Percentiles rank a stretch among this genome's conserved stretches.
Evolutionary conservation across 2,329 filamentous ascomycete species (phyloP).

Genomic region (Aspergillus sp.): DNA sequence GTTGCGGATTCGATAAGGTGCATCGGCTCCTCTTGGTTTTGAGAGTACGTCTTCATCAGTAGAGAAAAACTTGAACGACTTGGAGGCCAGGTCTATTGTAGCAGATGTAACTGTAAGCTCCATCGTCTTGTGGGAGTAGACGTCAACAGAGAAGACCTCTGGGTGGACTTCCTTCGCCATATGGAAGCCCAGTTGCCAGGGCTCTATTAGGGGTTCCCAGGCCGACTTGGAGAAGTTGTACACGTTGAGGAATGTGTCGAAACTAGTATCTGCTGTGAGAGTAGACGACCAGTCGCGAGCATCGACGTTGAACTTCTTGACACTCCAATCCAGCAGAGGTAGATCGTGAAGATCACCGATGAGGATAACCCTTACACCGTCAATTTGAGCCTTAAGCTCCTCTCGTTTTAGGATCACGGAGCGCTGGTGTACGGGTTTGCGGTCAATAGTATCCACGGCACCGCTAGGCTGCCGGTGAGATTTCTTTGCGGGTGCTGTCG

Average conservation of each 20-base stretch:
- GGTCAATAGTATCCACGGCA: constrained; percentile 36
- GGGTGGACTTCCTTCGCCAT: constrained; percentile 75
- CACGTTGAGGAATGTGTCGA: constrained; percentile 92
- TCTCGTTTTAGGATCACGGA: constrained; percentile 66
- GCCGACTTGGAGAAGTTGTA: constrained; percentile 99
- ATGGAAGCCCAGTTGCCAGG: constrained; percentile 92
- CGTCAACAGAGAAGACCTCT: constrained; percentile 76
- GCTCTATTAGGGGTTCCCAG: constrained; percentile 95
- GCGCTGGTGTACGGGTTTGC: constrained; percentile 39
- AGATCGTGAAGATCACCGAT: constrained; percentile 96
- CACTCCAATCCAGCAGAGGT: constrained; percentile 87
- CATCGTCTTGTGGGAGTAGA: constrained; percentile 85
- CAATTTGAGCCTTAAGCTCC: constrained; percentile 79
- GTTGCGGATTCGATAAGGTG: constrained; percentile 90
- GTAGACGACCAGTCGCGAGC: constrained; percentile 89
- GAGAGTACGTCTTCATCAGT: constrained; percentile 88
- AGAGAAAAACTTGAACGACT: constrained; percentile 86
- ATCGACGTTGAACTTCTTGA: constrained; percentile 83
- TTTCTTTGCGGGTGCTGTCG: constrained; percentile 46
- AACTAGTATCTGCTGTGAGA: constrained; percentile 81
- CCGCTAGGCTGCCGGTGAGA: constrained; percentile 48
- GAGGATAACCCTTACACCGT: constrained; percentile 86
- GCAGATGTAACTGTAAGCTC: constrained; percentile 92
- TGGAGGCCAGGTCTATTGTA: constrained; percentile 88
- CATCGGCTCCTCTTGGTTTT: constrained; percentile 87